These are phyloP conservation scores for Debaryomycetaceae sp. DNA, from an alignment of 1,139 yeast genomes.

Conservation along the genomic window DNA sequence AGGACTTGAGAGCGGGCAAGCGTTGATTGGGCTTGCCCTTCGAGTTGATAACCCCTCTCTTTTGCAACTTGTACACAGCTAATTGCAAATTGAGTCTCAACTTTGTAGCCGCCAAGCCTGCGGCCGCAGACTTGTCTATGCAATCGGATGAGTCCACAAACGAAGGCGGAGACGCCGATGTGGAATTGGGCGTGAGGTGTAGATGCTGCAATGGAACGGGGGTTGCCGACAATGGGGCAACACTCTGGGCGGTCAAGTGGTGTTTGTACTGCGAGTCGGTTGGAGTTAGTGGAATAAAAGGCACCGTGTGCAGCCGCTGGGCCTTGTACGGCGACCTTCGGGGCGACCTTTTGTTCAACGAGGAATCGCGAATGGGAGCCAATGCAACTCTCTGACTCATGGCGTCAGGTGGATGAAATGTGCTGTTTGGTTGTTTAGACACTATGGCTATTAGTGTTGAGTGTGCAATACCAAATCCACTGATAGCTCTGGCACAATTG, in stretches of 20 bases:
- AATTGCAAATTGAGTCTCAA: slow-evolving; percentile 68
- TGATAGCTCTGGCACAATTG: no score
- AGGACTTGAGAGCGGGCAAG: slow-evolving; percentile 3
- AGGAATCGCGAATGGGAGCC: slow-evolving; percentile 32
- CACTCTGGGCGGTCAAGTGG: slow-evolving; percentile 1
- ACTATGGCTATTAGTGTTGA: not conserved
- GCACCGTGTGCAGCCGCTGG: slow-evolving; percentile 3
- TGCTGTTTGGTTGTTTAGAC: not conserved
- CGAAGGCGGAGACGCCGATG: slow-evolving; percentile 7
- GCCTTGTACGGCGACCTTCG: slow-evolving; percentile 9
- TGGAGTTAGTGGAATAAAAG: slow-evolving; percentile 8
- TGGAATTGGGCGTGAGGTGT: slow-evolving; percentile 7
- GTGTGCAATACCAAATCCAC: no score
- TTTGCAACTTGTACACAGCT: slow-evolving; percentile 69
- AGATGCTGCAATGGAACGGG: slow-evolving; percentile 3
- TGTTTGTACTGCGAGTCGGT: slow-evolving; percentile 3
- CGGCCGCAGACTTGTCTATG: slow-evolving; percentile 18
- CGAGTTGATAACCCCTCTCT: slow-evolving; percentile 5
- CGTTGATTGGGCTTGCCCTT: not conserved
- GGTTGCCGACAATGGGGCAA: slow-evolving; percentile 1
- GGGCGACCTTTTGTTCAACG: slow-evolving; percentile 23
- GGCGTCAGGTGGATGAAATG: slow-evolving; percentile 2
- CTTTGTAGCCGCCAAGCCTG: slow-evolving; percentile 51
- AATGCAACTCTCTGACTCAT: slow-evolving; percentile 29
- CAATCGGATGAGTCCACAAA: slow-evolving; percentile 4